Evolutionary conservation across 129 eudicot species (phyloP).

Genomic region (Flaveria sonorensis): DNA sequence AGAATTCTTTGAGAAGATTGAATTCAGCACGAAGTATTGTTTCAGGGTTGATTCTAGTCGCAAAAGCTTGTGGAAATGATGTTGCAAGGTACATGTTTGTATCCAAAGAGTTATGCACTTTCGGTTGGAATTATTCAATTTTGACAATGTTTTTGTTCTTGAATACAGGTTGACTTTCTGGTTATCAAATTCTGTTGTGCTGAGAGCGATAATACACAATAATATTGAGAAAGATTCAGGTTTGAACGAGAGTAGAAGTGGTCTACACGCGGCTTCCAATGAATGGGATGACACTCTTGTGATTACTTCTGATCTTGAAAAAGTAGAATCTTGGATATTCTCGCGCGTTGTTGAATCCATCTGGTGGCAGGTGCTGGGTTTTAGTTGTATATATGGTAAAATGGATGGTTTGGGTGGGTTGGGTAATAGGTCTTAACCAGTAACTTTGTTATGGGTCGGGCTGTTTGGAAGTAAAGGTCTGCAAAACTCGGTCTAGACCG

Average conservation of each 20-base stretch:
- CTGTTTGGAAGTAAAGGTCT: not conserved
- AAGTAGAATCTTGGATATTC: slow-evolving; percentile 85
- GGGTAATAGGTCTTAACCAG: not conserved
- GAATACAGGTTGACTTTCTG: slow-evolving; percentile 83
- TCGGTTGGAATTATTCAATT: slow-evolving; percentile 5
- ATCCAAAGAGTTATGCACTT: slow-evolving; percentile 17
- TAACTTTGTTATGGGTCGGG: not conserved
- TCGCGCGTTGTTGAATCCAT: slow-evolving; percentile 78
- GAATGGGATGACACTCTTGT: slow-evolving; percentile 58
- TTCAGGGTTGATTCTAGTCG: slow-evolving; percentile 75
- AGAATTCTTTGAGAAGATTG: slow-evolving; percentile 49
- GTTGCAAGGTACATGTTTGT: slow-evolving; percentile 77
- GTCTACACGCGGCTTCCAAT: slow-evolving; percentile 24
- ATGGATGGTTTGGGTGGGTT: not conserved
- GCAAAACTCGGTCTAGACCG: not conserved
- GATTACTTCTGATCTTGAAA: slow-evolving; percentile 60
- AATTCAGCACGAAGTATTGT: slow-evolving; percentile 65
- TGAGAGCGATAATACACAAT: slow-evolving; percentile 64
- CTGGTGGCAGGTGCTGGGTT: slow-evolving; percentile 87
- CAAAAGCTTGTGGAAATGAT: slow-evolving; percentile 95
- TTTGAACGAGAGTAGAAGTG: slow-evolving; percentile 31
- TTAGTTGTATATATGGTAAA: slow-evolving; percentile 4
- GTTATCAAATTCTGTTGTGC: slow-evolving; percentile 73
- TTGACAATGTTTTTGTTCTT: slow-evolving; percentile 11
- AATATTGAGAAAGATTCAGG: slow-evolving; percentile 39